Evolutionary conservation across 306 rosid genomes (phyloP), one percentile per base, ranked within the genome.

Genomic region (Notholithocarpus densiflorus): DNA sequence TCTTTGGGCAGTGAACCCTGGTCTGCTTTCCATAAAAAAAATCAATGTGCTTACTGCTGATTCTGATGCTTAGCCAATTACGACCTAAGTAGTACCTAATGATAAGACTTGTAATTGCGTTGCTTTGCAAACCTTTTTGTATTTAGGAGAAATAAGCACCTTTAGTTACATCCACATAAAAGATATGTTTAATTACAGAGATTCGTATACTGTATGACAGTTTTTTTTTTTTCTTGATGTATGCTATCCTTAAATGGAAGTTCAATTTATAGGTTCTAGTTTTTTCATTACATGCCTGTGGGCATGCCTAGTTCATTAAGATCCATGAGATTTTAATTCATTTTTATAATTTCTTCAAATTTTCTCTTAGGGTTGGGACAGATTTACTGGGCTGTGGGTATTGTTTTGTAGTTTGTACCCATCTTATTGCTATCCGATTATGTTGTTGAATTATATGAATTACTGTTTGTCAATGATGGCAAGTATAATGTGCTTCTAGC

Each of bases 251-350:
- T 56, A 12, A 23, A 27, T 75, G 73, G 75, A 68, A 55, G 43
- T 56, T 48, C 2, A 10, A 26, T 56, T 56, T 75, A 31, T 10
- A 68, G 72, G 45, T 75, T 75, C n/a, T 54, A 15, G 60, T 56
- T 56, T 73, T 56, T 20, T 61, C 51, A 53, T 79, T 7, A 4
- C 59, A 80, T 80, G n/a, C 37, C 27, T 73, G 34, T 53, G 73
- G 66, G 59, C 45, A 65, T 17, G 23, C 2, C 12, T 15, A 65
- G 48, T 31, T 31, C 43, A 56, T 27, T 13, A 27, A 62, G 43
- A 5, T 62, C 19, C 20, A 14, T 62, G 37, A 29, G 20, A 26
- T 62, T 62, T 5, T 31, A 6, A 65, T 40, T 65, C n/a, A 24
- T 29, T 43, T 65, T 29, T 15, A 1, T 29, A 65, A 15, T 31